Evolutionary conservation across 2,329 filamentous ascomycete genomes (phyloP).

Genomic region (Graphilbum ipis-grandicollis): DNA sequence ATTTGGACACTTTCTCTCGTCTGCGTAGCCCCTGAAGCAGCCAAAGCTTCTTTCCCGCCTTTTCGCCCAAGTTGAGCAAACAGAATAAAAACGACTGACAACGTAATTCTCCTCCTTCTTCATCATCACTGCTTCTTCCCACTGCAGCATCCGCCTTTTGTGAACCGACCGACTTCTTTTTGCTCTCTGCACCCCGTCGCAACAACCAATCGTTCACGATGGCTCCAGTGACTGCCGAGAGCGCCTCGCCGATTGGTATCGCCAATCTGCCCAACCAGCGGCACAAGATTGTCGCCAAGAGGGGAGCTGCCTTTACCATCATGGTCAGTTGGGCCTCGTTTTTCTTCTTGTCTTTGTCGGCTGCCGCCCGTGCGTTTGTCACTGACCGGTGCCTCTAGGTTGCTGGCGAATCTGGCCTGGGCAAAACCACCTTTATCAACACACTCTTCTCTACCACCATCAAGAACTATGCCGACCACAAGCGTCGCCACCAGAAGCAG

Average conservation of each 20-base stretch:
- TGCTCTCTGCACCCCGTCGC: background rate
- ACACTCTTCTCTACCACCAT: constrained; percentile 99
- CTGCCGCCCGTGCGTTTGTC: background rate
- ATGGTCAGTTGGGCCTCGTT: constrained; percentile 56
- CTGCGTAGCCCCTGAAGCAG: constrained; percentile 6
- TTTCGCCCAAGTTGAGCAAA: too few relatives aligned
- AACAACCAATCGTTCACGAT: constrained; percentile 19
- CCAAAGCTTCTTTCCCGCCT: constrained; percentile 10
- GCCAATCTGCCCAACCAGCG: constrained; percentile 59
- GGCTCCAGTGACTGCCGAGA: constrained; percentile 40
- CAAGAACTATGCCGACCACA: constrained; percentile 99
- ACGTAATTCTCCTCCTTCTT: constrained; percentile 1
- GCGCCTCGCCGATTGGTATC: constrained; percentile 54
- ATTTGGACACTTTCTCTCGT: constrained; percentile 11
- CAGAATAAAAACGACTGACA: background rate
- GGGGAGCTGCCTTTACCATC: constrained; percentile 96
- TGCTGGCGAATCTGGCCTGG: constrained; percentile 92
- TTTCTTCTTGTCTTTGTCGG: constrained; percentile 12
- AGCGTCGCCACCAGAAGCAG: constrained; percentile 97
- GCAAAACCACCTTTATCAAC: constrained; percentile 99
- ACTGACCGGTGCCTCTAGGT: constrained; percentile 37
- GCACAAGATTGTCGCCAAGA: constrained; percentile 60
- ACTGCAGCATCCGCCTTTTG: background rate
- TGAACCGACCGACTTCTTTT: background rate
- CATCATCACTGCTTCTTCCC: constrained; percentile 1